A percentile compares a stretch with the other conserved stretches of the same genome.
Conservation (phyloP, 306 rosid genomes). For the Vachellia collinsii region DNA sequence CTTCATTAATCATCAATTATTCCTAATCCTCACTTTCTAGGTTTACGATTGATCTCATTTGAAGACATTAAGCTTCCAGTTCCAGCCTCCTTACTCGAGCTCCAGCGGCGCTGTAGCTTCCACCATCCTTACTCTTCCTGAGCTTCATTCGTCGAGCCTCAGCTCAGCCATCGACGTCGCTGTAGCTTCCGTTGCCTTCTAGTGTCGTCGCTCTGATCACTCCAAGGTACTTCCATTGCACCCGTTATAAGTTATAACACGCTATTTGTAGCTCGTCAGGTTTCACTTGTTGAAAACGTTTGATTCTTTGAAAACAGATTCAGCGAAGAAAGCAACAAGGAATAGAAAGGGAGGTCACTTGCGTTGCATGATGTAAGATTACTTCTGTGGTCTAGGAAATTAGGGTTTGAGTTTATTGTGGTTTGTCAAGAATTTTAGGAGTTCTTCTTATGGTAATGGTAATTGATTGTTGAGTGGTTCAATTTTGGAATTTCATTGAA, state of each 20-base stretch:
- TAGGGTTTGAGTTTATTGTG: background rate
- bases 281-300: background rate
- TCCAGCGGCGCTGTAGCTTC: too few species aligned
- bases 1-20: too few species aligned
- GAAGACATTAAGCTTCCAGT: too few species aligned
- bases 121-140: too few species aligned
- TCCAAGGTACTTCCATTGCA: too few species aligned
- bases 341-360: background rate
- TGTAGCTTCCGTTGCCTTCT: too few species aligned
- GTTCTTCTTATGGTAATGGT: background rate
- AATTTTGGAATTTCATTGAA: background rate
- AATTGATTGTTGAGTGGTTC: background rate
- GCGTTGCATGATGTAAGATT: background rate
- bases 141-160: too few species aligned
- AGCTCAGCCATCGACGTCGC: too few species aligned
- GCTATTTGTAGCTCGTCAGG: conserved; percentile 44
- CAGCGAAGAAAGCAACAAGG: background rate
- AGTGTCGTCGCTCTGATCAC: too few species aligned
- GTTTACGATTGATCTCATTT: too few species aligned
- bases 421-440: background rate
- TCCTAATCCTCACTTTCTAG: too few species aligned
- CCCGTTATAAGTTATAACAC: background rate
- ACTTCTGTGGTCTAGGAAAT: background rate
- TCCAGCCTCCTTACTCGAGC: too few species aligned
- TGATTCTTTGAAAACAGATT: background rate